Percentiles rank a stretch among this genome's conserved stretches.
Evolutionary conservation across 2,329 filamentous ascomycete genomes (phyloP).

Genomic region (Xylaria digitata): DNA sequence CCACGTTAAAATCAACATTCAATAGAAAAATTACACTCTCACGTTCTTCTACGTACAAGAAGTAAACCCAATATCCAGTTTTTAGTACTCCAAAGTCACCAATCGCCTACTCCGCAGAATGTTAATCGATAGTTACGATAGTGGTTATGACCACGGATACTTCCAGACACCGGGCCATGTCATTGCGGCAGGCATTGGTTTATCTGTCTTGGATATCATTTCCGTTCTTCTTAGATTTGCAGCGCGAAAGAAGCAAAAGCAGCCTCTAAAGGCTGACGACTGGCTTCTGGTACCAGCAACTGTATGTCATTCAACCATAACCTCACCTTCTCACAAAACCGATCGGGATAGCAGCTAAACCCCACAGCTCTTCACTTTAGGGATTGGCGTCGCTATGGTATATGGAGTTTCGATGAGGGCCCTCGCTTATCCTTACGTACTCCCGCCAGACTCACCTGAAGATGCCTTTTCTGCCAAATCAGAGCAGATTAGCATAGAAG

Average conservation of each 20-base stretch:
- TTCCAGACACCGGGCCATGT: conserved; percentile 3
- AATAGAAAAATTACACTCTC: too few relatives aligned
- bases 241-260: neutral
- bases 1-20: too few relatives aligned
- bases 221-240: neutral
- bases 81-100: too few relatives aligned
- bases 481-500: neutral
- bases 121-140: too few relatives aligned
- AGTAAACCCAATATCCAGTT: too few relatives aligned
- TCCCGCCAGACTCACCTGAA: neutral
- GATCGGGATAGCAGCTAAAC: neutral
- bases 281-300: conserved; percentile 39
- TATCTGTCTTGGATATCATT: conserved; percentile 7
- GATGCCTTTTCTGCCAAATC: neutral
- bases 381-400: neutral
- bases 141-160: conserved; percentile 10
- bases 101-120: too few relatives aligned
- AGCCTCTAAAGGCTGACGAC: conserved; percentile 34
- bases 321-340: neutral
- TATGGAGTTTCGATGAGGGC: neutral
- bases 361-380: neutral
- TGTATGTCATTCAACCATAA: too few relatives aligned
- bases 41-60: too few relatives aligned
- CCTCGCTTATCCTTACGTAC: neutral
- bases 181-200: conserved; percentile 12